phyloP scores from a whole-genome alignment of 2,329 filamentous ascomycete species.

The Neurospora crassa region DNA sequence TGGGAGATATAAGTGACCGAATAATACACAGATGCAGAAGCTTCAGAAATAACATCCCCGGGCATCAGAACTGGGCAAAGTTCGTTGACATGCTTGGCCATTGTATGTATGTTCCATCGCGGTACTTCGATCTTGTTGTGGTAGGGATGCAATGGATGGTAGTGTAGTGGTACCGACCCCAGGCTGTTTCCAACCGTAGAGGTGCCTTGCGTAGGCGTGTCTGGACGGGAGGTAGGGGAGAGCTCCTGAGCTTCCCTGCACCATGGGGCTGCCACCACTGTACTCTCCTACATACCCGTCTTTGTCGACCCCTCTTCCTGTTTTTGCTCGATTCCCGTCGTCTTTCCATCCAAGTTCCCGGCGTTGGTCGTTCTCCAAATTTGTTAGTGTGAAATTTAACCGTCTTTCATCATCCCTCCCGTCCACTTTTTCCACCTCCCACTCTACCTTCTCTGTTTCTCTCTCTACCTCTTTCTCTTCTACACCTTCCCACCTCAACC shows the following conservation, averaged over 20 bases:
- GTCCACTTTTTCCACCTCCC: slow-evolving; percentile 1
- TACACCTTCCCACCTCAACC: slow-evolving; percentile 1
- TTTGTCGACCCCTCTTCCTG: neutral
- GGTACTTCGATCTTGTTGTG: neutral
- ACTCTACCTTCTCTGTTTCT: neutral
- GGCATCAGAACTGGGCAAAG: neutral
- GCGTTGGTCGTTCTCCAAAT: slow-evolving; percentile 1
- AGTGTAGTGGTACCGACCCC: neutral
- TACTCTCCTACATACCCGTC: neutral
- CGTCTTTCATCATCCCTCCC: neutral
- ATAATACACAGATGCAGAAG: too few species aligned
- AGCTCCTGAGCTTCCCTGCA: neutral
- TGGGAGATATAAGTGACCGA: neutral
- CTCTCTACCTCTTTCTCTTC: slow-evolving; percentile 7
- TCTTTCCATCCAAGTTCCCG: slow-evolving; percentile 9
- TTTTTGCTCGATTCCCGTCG: slow-evolving; percentile 10
- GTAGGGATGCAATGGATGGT: neutral
- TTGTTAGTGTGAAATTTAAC: slow-evolving; percentile 7
- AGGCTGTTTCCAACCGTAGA: neutral
- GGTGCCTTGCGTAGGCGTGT: neutral
- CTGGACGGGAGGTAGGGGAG: neutral
- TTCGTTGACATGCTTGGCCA: neutral
- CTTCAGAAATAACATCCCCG: too few species aligned
- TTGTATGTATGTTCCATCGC: neutral
- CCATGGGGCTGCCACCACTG: neutral